Evolutionary conservation across 2,329 filamentous ascomycete genomes (phyloP).

Genomic region (Apiospora malaysiana): DNA sequence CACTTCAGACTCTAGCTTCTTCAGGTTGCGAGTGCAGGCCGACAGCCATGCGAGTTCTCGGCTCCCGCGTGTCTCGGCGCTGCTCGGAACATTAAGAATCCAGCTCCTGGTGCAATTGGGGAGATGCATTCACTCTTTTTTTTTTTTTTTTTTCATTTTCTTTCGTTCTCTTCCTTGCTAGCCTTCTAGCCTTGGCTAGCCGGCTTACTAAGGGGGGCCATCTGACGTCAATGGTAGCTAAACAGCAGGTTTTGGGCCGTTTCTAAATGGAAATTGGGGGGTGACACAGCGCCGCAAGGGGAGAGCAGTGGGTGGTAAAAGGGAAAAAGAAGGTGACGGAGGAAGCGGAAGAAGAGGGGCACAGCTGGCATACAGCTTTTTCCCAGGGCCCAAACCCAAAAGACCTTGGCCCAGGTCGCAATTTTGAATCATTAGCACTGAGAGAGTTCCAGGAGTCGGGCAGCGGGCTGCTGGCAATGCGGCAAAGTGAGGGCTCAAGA

Average conservation of each 20-base stretch:
- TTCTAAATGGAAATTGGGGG: background rate
- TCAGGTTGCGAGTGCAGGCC: background rate
- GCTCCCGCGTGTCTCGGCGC: conserved; percentile 4
- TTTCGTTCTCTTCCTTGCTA: background rate
- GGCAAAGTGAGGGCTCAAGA: too few species aligned
- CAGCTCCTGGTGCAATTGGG: background rate
- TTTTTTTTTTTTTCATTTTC: too few species aligned
- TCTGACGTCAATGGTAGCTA: background rate
- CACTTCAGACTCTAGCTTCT: too few species aligned
- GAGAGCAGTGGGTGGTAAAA: too few species aligned
- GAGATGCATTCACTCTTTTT: background rate
- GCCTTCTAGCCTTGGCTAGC: background rate
- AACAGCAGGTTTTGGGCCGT: background rate
- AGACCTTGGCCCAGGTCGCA: background rate
- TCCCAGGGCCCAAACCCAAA: too few species aligned
- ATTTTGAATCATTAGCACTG: background rate
- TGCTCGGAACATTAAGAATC: background rate
- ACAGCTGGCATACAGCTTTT: background rate
- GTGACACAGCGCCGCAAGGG: background rate
- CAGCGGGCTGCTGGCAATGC: background rate
- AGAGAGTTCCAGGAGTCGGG: too few species aligned
- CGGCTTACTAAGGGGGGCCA: conserved; percentile 4
- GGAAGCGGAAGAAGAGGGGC: background rate
- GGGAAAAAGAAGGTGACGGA: background rate
- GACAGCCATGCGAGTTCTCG: background rate